A percentile compares a stretch with the other conserved stretches of the same genome.
Evolutionary conservation across 2,329 filamentous ascomycete genomes (phyloP).

Genomic region (Cladosporium sp.): DNA sequence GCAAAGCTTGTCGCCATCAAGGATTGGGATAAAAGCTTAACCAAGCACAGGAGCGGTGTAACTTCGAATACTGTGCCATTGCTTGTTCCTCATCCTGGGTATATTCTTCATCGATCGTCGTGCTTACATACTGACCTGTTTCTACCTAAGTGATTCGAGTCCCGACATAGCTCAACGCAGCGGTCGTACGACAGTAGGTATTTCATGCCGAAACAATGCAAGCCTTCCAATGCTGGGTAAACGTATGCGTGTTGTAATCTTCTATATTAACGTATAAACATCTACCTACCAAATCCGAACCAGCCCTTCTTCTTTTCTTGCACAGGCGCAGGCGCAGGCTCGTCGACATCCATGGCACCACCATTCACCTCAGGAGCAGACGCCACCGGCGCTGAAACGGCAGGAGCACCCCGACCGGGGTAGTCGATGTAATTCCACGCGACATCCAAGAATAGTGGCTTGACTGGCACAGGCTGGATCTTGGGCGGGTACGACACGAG

Average conservation of each 20-base stretch:
- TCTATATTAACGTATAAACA: background rate
- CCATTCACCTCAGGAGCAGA: conserved; percentile 28
- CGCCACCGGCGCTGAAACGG: conserved; percentile 26
- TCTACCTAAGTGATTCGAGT: too few species aligned
- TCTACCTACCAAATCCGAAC: conserved; percentile 51
- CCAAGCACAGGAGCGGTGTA: background rate
- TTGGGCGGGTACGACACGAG: conserved; percentile 86
- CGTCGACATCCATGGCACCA: conserved; percentile 24
- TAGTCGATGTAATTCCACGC: conserved; percentile 98
- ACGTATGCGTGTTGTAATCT: background rate
- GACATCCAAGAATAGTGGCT: conserved; percentile 93
- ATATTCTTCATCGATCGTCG: too few species aligned
- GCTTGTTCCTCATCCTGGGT: too few species aligned
- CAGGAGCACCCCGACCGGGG: conserved; percentile 57
- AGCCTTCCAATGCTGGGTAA: background rate
- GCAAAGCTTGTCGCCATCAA: background rate
- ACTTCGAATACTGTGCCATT: background rate
- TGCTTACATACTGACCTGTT: too few species aligned
- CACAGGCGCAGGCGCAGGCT: conserved; percentile 28
- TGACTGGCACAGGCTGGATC: conserved; percentile 80
- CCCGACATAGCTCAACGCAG: too few species aligned
- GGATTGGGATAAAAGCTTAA: background rate
- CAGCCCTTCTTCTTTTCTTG: conserved; percentile 51
- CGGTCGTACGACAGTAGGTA: too few species aligned
- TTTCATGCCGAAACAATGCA: too few species aligned